Evolutionary conservation across 129 eudicot species (phyloP), one percentile per base, ranked within the genome.

Genomic region (Calendula officinalis): DNA sequence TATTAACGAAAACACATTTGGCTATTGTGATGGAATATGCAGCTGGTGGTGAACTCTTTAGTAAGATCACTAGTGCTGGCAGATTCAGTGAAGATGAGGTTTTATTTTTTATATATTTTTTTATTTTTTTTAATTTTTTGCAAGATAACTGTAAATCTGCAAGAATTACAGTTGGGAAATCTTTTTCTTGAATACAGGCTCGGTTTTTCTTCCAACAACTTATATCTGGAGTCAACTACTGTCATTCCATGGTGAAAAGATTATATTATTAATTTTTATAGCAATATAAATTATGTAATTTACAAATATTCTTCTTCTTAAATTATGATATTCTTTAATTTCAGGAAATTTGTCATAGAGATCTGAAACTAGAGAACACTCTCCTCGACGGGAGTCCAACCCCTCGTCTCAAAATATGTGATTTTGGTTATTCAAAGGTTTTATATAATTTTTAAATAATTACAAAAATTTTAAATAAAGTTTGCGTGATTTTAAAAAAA

Each of bases 171-270:
- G 13, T 16, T 44, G 22, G 8, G 51, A 42, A 43, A 57, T 56
- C 51, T 30, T 60, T 41, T 12, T 55, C 32, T 60, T 14, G 8
- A 33, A 62, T 34, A 43, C 82, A 89, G 97, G 94, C 97, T 44
- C 85, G 97, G 8, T 89, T 82, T 61, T 89, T 89, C 90, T 81
- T 89, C 71, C 97, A 85, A 79, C 97, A 89, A 84, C 90, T 89
- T 53, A 64, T 89, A 75, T 89, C 90, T 33, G 97, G 97, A 55
- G 97, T 89, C 75, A 85, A 86, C 81, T 89, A 80, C 74, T 89
- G 97, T 44, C 97, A 89, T 67, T 64, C 95, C 54, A 78, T 89
- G 97, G 97, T 89, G 42, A 74, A 2, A 50, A 75, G 36, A 37
- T 22, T 7, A 36, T n/a, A 38, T 32, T 22, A 67, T 12, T 50